Conservation (phyloP, 306 rosid species). For the Cicer arietinum region DNA sequence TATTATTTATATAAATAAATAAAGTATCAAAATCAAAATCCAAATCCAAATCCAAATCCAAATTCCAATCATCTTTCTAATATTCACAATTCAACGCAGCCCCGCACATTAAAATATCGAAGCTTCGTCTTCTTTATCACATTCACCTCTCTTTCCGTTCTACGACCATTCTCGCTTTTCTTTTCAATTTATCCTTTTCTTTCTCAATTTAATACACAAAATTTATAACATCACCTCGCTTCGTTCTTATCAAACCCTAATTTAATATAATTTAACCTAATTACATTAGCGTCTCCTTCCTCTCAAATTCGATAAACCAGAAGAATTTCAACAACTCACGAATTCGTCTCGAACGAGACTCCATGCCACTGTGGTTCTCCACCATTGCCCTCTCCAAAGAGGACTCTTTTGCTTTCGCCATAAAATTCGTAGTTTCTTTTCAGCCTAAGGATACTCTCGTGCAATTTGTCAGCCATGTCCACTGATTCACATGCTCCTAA, state of each 20-base stretch:
- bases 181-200: no score
- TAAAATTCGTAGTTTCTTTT: slow-evolving; percentile 22
- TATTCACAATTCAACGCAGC: no score
- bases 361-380: slow-evolving; percentile 66
- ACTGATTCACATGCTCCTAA: slow-evolving; percentile 54
- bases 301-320: not conserved
- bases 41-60: no score
- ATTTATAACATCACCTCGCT: not conserved
- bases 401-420: slow-evolving; percentile 50
- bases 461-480: slow-evolving; percentile 45
- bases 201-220: no score
- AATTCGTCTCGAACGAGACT: slow-evolving; percentile 37
- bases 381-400: slow-evolving; percentile 63
- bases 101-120: no score
- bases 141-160: no score
- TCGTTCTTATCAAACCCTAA: slow-evolving; percentile 35
- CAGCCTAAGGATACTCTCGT: slow-evolving; percentile 5
- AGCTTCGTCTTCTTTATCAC: no score
- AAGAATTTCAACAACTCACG: not conserved
- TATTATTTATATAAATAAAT: no score
- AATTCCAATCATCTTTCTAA: no score
- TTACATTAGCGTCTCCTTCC: not conserved
- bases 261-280: slow-evolving; percentile 14
- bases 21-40: no score
- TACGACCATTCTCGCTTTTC: no score